A percentile compares a stretch with the other conserved stretches of the same genome.
Evolutionary conservation across 2,329 filamentous ascomycete genomes (phyloP).

Genomic region (Talaromyces sp.): DNA sequence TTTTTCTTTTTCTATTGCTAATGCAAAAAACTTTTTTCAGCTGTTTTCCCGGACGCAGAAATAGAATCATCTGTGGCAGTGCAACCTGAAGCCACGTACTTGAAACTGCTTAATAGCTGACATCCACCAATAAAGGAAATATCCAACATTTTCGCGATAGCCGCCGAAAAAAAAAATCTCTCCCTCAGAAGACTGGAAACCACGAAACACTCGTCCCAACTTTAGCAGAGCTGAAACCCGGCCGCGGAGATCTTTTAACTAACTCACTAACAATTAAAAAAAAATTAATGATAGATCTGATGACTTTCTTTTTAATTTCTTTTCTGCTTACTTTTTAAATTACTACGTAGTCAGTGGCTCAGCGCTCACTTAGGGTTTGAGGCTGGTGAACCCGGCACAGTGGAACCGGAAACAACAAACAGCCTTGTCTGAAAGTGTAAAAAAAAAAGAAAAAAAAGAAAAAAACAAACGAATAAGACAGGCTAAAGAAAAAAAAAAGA

Average conservation of each 20-base stretch:
- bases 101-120: no score
- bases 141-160: not conserved
- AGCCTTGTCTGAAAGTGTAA: not conserved
- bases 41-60: not conserved
- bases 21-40: no score
- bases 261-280: not conserved
- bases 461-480: no score
- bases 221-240: not conserved
- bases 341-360: not conserved
- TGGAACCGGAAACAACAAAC: not conserved
- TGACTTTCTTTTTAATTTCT: not conserved
- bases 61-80: not conserved
- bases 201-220: not conserved
- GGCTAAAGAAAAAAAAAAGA: not conserved
- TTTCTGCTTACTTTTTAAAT: not conserved
- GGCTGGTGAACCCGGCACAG: not conserved
- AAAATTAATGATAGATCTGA: not conserved
- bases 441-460: not conserved
- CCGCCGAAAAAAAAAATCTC: not conserved
- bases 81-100: no score
- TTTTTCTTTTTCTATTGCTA: no score
- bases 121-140: not conserved
- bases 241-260: not conserved
- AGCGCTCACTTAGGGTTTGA: not conserved
- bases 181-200: no score